Percentiles rank a stretch among this genome's conserved stretches.
Conservation (phyloP, 2,329 filamentous ascomycete genomes). For the Colletotrichum lindemuthianum region DNA sequence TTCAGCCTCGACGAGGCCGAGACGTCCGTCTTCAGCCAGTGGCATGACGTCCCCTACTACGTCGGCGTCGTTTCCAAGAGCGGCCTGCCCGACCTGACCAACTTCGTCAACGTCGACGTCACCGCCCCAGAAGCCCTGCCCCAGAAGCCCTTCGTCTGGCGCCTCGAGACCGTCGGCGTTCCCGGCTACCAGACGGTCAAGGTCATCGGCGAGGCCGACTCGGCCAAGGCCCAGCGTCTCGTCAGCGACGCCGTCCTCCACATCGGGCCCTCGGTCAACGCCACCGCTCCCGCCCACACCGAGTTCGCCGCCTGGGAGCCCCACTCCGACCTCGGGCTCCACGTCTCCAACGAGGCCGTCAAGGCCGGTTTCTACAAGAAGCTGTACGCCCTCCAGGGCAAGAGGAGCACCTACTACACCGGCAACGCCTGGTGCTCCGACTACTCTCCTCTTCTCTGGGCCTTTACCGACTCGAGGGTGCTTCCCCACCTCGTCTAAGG, state of each 20-base stretch:
- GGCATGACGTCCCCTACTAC: conserved; percentile 29
- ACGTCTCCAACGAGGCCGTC: conserved; percentile 31
- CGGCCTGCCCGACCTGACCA: conserved; percentile 25
- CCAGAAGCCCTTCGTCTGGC: conserved; percentile 35
- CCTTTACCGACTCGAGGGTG: conserved; percentile 30
- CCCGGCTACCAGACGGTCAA: conserved; percentile 37
- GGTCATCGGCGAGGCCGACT: conserved; percentile 36
- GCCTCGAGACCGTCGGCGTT: conserved; percentile 35
- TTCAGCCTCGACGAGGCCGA: conserved; percentile 43
- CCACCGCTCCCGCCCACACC: conserved; percentile 18
- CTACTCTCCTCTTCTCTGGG: conserved; percentile 36
- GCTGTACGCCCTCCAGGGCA: conserved; percentile 33
- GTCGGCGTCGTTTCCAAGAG: conserved; percentile 26
- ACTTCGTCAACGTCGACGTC: conserved; percentile 37
- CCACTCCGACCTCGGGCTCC: conserved; percentile 32
- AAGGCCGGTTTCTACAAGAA: conserved; percentile 31
- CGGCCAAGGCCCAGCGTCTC: conserved; percentile 21
- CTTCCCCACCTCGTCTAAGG: conserved; percentile 8
- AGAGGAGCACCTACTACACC: conserved; percentile 30
- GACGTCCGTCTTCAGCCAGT: conserved; percentile 38
- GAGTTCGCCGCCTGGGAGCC: conserved; percentile 22
- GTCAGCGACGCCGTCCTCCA: conserved; percentile 20
- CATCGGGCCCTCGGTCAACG: conserved; percentile 7
- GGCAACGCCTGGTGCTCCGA: conserved; percentile 33
- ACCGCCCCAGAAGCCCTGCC: conserved; percentile 27